phyloP scores from a whole-genome alignment of 202 grass and related monocot genomes.

The Dendrocalamus latiflorus region DNA sequence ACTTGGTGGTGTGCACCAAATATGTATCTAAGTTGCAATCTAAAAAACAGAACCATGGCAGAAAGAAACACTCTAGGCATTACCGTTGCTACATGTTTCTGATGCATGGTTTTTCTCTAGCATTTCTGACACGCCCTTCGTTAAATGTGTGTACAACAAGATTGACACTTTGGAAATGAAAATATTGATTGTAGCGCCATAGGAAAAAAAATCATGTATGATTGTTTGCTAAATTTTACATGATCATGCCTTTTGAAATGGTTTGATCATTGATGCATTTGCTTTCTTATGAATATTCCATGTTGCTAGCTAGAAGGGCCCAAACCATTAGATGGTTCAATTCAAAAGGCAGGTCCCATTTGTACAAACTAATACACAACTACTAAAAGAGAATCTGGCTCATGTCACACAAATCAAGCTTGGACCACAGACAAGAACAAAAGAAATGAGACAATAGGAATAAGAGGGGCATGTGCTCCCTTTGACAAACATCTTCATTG shows the following conservation, averaged over 20 bases:
- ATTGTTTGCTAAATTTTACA: background rate
- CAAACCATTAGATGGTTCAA: too few species aligned
- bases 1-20: too few species aligned
- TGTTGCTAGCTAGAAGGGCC: background rate
- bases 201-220: background rate
- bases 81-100: too few species aligned
- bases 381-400: background rate
- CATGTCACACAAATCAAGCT: background rate
- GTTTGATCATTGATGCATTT: background rate
- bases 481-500: conserved; percentile 27
- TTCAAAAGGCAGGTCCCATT: background rate
- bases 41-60: too few species aligned
- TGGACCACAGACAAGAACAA: background rate
- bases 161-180: background rate
- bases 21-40: too few species aligned
- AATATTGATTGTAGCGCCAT: too few species aligned
- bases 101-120: too few species aligned
- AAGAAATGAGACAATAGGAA: too few species aligned
- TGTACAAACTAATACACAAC: background rate
- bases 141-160: background rate
- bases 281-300: background rate
- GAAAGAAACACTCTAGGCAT: too few species aligned
- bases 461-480: background rate
- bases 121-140: too few species aligned
- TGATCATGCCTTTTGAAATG: background rate